Percentiles rank a stretch among this genome's conserved stretches.
Conservation (phyloP, 2,329 filamentous ascomycete species). For the Pseudogymnoascus sp. region DNA sequence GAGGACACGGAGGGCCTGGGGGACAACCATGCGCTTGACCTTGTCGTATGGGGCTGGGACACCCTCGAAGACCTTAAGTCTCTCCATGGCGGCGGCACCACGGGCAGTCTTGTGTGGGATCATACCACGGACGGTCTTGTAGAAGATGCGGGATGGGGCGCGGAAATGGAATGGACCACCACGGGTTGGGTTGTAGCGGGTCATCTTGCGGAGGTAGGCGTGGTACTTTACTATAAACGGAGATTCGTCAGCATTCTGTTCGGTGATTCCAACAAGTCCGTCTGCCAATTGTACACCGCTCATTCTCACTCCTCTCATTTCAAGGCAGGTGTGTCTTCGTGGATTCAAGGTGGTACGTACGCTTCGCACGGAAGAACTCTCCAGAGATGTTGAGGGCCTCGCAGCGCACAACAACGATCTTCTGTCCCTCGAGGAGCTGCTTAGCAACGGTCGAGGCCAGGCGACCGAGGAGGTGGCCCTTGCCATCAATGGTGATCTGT, state of each 20-base stretch:
- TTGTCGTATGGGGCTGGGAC: slow-evolving; percentile 98
- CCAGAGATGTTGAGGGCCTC: slow-evolving; percentile 99
- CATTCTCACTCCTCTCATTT: slow-evolving; percentile 13
- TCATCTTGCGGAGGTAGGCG: slow-evolving; percentile 99
- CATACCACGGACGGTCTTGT: slow-evolving; percentile 99
- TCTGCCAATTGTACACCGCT: slow-evolving; percentile 12
- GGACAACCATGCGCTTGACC: slow-evolving; percentile 99
- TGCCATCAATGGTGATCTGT: slow-evolving; percentile 98
- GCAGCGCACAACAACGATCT: slow-evolving; percentile 98
- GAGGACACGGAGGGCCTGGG: slow-evolving; percentile 93
- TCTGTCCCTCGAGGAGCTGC: slow-evolving; percentile 98
- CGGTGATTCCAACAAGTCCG: slow-evolving; percentile 10
- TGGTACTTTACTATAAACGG: slow-evolving; percentile 91
- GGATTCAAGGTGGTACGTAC: slow-evolving; percentile 58
- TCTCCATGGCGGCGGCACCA: slow-evolving; percentile 91
- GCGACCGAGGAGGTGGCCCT: slow-evolving; percentile 99
- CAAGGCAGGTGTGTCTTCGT: not conserved
- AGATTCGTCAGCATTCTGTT: slow-evolving; percentile 38
- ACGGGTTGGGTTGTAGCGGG: slow-evolving; percentile 98
- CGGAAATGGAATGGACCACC: slow-evolving; percentile 99
- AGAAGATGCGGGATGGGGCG: slow-evolving; percentile 98
- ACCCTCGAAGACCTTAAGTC: slow-evolving; percentile 99
- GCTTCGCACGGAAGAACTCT: slow-evolving; percentile 99
- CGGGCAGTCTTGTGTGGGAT: slow-evolving; percentile 99
- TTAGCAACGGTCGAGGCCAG: slow-evolving; percentile 97